These are phyloP conservation scores for Quercus dentata DNA, from an alignment of 306 rosid species.

Conservation along the genomic window DNA sequence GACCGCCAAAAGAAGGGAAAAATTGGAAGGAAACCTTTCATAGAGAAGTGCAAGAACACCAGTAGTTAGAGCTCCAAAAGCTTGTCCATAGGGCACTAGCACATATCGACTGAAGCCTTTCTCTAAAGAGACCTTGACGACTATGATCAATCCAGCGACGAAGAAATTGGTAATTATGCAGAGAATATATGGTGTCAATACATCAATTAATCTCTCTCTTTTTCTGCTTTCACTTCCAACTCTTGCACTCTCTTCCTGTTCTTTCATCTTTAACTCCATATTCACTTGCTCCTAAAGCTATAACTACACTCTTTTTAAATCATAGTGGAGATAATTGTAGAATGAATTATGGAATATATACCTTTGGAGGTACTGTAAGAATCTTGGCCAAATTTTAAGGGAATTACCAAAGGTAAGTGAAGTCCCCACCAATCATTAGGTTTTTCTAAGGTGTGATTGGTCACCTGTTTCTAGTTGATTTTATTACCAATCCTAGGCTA, in stretches of 20 bases:
- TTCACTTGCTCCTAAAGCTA: too few relatives aligned
- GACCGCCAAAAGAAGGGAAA: neutral
- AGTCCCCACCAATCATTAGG: too few relatives aligned
- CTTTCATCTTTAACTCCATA: conserved; percentile 1
- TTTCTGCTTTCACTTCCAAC: neutral
- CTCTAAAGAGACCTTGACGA: conserved; percentile 12
- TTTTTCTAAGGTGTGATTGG: too few relatives aligned
- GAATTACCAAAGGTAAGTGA: too few relatives aligned
- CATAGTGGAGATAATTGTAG: too few relatives aligned
- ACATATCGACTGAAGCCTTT: conserved; percentile 21
- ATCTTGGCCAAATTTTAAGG: too few relatives aligned
- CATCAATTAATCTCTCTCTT: neutral
- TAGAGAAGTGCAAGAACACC: conserved; percentile 14
- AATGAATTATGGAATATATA: too few relatives aligned
- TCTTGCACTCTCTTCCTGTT: neutral
- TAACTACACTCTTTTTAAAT: too few relatives aligned
- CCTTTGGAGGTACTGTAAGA: too few relatives aligned
- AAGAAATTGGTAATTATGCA: neutral
- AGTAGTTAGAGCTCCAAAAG: conserved; percentile 9
- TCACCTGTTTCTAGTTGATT: too few relatives aligned
- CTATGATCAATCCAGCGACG: conserved; percentile 5
- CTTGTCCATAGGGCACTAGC: conserved; percentile 23
- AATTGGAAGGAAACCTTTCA: conserved; percentile 5
- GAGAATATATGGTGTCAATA: conserved; percentile 1
- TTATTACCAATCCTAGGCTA: too few relatives aligned